Conservation (phyloP, 768 basidiomycete genomes). For the Amyloporia xantha region DNA sequence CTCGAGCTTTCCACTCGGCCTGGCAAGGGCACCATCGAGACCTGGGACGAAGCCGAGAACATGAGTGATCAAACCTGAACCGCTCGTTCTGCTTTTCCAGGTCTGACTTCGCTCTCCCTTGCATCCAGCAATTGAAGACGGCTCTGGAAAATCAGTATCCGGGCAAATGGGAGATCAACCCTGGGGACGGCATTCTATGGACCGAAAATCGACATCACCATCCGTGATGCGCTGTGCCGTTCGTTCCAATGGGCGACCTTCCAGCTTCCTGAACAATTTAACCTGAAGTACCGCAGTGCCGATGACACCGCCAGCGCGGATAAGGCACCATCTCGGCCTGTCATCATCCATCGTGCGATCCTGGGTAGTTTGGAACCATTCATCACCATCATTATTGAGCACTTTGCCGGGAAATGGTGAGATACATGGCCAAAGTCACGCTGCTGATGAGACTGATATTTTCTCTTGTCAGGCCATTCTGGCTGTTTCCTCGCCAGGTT, state of each 20-base stretch:
- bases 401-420: conserved; percentile 96
- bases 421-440: too few species aligned
- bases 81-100: too few species aligned
- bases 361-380: conserved; percentile 92
- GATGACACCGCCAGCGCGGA: conserved; percentile 57
- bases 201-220: conserved; percentile 97
- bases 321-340: conserved; percentile 65
- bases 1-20: conserved; percentile 95
- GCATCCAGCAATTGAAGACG: conserved; percentile 65
- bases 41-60: conserved; percentile 85
- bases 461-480: conserved; percentile 73
- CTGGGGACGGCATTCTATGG: conserved; percentile 98
- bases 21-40: conserved; percentile 84
- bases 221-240: conserved; percentile 84
- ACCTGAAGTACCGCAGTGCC: conserved; percentile 82
- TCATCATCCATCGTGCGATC: conserved; percentile 98
- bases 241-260: conserved; percentile 99
- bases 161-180: conserved; percentile 88
- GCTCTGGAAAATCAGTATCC: conserved; percentile 83
- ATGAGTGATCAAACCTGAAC: conserved; percentile 46
- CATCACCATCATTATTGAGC: conserved; percentile 95
- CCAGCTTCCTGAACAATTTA: conserved; percentile 95
- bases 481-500: conserved; percentile 95
- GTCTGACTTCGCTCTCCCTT: not conserved
- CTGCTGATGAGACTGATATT: not conserved